Conservation (phyloP, 495 filamentous ascomycete species). For the Neurospora sp. region DNA sequence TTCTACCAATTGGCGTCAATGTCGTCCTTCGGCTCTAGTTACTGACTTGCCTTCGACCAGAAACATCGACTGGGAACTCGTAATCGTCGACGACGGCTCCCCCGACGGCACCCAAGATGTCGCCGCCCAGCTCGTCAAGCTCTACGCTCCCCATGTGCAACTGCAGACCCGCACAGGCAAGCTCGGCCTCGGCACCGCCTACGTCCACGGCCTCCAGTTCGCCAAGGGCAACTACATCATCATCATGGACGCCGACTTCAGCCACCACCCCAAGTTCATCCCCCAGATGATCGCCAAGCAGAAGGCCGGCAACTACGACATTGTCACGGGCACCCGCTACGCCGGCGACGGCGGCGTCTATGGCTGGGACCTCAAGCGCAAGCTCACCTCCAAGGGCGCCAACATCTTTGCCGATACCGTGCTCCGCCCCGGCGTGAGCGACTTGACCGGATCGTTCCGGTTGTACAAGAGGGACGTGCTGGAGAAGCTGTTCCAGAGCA, state of each 20-base stretch:
- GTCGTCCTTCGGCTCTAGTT: neutral
- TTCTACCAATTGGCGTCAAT: too few relatives aligned
- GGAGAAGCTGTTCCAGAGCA: constrained; percentile 79
- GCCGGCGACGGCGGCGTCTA: constrained; percentile 85
- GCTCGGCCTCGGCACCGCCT: constrained; percentile 91
- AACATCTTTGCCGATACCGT: constrained; percentile 95
- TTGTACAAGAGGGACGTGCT: constrained; percentile 87
- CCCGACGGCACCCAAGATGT: constrained; percentile 90
- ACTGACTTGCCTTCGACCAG: constrained; percentile 29
- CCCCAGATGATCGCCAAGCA: constrained; percentile 75
- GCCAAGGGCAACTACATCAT: constrained; percentile 87
- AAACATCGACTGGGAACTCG: constrained; percentile 92
- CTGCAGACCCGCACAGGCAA: constrained; percentile 85
- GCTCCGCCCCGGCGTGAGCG: constrained; percentile 88
- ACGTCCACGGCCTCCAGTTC: constrained; percentile 87
- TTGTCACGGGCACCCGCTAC: constrained; percentile 93
- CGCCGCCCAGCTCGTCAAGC: constrained; percentile 78
- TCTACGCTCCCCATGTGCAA: constrained; percentile 67
- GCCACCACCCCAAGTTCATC: constrained; percentile 96
- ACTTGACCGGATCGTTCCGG: constrained; percentile 88
- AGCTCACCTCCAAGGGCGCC: constrained; percentile 81
- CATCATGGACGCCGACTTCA: constrained; percentile 99
- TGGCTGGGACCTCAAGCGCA: constrained; percentile 95
- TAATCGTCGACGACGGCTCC: constrained; percentile 96
- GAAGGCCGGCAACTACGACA: constrained; percentile 66